These are phyloP conservation scores for Pezicula carpinea DNA, from an alignment of 2,329 filamentous ascomycete genomes.

Conservation along the genomic window DNA sequence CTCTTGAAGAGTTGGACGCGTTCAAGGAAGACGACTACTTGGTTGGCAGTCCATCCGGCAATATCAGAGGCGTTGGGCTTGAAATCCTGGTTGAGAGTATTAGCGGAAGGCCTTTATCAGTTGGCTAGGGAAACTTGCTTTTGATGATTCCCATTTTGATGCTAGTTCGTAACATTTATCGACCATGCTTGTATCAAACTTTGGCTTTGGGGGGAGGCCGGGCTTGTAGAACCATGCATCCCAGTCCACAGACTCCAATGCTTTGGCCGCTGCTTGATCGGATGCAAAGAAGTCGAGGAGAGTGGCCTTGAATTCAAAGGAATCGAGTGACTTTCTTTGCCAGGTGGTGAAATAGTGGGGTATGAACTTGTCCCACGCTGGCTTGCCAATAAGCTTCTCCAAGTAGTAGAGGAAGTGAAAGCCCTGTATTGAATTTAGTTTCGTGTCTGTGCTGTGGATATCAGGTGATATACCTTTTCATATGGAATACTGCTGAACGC, in stretches of 20 bases:
- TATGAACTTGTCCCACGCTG: constrained; percentile 93
- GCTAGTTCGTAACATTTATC: constrained; percentile 81
- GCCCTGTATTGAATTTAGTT: constrained; percentile 39
- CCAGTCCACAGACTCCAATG: constrained; percentile 78
- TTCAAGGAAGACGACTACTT: constrained; percentile 88
- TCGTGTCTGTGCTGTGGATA: background rate
- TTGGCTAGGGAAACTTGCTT: constrained; percentile 32
- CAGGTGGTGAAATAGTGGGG: constrained; percentile 89
- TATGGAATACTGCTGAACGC: constrained; percentile 91
- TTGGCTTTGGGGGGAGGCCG: constrained; percentile 82
- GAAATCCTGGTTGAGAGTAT: constrained; percentile 39
- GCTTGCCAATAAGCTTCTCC: constrained; percentile 76
- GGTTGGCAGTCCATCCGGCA: constrained; percentile 73
- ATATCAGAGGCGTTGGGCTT: constrained; percentile 66
- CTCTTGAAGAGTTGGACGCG: constrained; percentile 63
- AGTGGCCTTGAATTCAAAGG: constrained; percentile 88
- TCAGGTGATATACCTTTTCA: constrained; percentile 55
- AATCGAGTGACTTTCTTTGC: constrained; percentile 82
- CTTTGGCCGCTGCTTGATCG: constrained; percentile 56
- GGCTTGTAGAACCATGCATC: constrained; percentile 84
- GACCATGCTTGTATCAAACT: constrained; percentile 84
- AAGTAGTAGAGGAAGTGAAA: constrained; percentile 92
- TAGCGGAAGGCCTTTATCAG: background rate
- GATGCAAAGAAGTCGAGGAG: constrained; percentile 78
- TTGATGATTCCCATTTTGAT: constrained; percentile 66